A percentile compares a stretch with the other conserved stretches of the same genome.
Conservation (phyloP, 2,329 filamentous ascomycete species). For the Teratosphaeria epicoccoides region DNA sequence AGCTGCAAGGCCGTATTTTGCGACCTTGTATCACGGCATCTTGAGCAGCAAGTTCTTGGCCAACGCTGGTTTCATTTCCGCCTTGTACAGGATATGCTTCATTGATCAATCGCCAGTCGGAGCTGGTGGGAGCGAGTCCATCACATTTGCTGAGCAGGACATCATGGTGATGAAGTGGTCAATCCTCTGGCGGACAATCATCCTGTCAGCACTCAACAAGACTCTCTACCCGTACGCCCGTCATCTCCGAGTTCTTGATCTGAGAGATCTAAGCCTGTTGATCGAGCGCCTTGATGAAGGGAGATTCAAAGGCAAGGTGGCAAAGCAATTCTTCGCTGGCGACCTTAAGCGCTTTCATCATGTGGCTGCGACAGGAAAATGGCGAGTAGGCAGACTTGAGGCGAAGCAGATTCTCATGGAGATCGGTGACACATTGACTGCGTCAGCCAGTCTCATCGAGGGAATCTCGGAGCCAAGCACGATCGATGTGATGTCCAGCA, state of each 20-base stretch:
- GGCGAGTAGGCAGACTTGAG: constrained; percentile 27
- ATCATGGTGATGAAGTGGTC: constrained; percentile 48
- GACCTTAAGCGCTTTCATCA: constrained; percentile 36
- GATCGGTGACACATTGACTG: constrained; percentile 35
- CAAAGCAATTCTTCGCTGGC: constrained; percentile 45
- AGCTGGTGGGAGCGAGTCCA: constrained; percentile 34
- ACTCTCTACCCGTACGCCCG: constrained; percentile 60
- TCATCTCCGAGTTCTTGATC: constrained; percentile 54
- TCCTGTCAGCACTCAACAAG: constrained; percentile 51
- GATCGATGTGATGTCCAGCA: constrained; percentile 41
- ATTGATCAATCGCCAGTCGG: constrained; percentile 32
- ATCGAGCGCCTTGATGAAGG: constrained; percentile 54
- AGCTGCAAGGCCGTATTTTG: constrained; percentile 40
- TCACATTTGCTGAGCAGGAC: constrained; percentile 33
- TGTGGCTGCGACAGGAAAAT: constrained; percentile 17
- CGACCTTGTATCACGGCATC: constrained; percentile 50
- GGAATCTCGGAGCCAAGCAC: constrained; percentile 29
- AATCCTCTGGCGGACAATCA: constrained; percentile 57
- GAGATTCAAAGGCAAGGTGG: constrained; percentile 48
- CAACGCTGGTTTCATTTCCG: constrained; percentile 45
- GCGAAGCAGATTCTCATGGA: constrained; percentile 34
- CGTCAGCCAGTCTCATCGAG: constrained; percentile 41
- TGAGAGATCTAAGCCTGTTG: constrained; percentile 50
- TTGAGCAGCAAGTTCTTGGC: constrained; percentile 47
- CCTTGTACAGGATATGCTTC: constrained; percentile 45